Base-by-base conservation (phyloP, 192 early-diverging fungal genomes). In the Umbelopsis sp. region DNA sequence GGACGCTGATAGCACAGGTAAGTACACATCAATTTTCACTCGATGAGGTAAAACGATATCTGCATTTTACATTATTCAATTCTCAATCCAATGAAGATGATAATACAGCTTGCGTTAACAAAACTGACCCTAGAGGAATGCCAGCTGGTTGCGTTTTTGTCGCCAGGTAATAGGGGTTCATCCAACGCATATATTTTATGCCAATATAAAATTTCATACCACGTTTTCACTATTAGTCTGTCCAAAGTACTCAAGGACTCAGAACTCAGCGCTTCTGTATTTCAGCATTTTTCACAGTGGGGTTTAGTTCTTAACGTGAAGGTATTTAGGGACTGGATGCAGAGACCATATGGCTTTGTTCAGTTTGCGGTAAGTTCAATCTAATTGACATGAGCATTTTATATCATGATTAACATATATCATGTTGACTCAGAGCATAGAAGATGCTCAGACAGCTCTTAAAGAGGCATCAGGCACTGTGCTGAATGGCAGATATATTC, bases 271-370 rank as follows among this genome's bases (percentile, higher is more conserved):
- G 45, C 78, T 1, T 81, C 83, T 25, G 88, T 94, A 17, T 82
- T 80, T 8, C 43, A 73, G 8, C 87, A 91, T 70, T 91, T 94
- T 66, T 31, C 77, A 10, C 72, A 84, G 68, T 94, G 89, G 89
- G 92, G 92, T 0, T 24, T 38, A 9, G 45, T 94, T 3, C 45
- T 88, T 11, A 81, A 91, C 70, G 88, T 94, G 50, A 92, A 92
- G 67, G 91, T 94, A 7, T 51, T 91, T n/a, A 89, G 86, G 66
- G 92, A 94, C 66, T 90, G 86, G 86, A 75, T 88, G 73, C 56
- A 79, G 17, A 72, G 92, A 10, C 92, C 92, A 2, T 94, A 91
- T 69, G 88, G 91, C 4, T 94, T 94, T 74, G 92, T 94, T 2
- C 92, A 94, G 73, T 94, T 86, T 75, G 84, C 87, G 75, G 89